Evolutionary conservation across 352 stramenopile genomes (phyloP), one percentile per base, ranked within the genome.

Genomic region (Hyaloperonospora brassicae): DNA sequence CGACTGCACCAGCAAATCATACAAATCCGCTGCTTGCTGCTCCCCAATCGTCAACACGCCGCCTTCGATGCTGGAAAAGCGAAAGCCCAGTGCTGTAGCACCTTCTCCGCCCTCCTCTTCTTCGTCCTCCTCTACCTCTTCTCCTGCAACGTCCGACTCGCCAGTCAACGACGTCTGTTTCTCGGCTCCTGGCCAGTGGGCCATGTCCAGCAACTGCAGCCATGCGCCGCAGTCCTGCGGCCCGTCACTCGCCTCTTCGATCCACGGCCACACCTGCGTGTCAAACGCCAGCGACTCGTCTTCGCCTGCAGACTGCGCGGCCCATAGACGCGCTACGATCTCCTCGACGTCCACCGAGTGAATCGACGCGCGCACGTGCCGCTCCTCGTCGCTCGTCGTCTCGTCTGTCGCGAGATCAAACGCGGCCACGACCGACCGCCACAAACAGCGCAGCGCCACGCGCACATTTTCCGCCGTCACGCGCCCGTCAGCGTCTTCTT

Each of bases 41-140:
- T 86, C 73, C 0, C 75, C 71, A 38, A 93, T 79, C 2, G 44
- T 73, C 8, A 91, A 36, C 4, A 76, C 56, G 0, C 79, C 76
- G 1, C 78, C 79, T 40, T 90, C 79, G 17, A 80, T 72, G 38
- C 64, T 70, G 5, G 79, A 87, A 47, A 93, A 90, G 2, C 69
- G 76, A 48, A 93, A 88, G 36, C 57, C 79, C 23, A 93, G 48
- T 14, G 62, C 61, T 0, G 68, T 17, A 17, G 17, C 17, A 17
- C 17, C 34, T 17, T 46, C 35, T 7, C 67, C 55, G 6, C 62
- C 47, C 0, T 59, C 52, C 12, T 57, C 57, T 22, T 71, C 64
- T 0, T 63, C 53, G 22, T 55, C 47, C 3, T 70, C 57, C 0
- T 22, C 59, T 9, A 73, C 64, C 1, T 70, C 64, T 10, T 62